Percentiles rank a stretch among this genome's conserved stretches.
These are phyloP conservation scores for Aspergillus carlsbadensis DNA, from an alignment of 495 filamentous ascomycete species.

Conservation along the genomic window DNA sequence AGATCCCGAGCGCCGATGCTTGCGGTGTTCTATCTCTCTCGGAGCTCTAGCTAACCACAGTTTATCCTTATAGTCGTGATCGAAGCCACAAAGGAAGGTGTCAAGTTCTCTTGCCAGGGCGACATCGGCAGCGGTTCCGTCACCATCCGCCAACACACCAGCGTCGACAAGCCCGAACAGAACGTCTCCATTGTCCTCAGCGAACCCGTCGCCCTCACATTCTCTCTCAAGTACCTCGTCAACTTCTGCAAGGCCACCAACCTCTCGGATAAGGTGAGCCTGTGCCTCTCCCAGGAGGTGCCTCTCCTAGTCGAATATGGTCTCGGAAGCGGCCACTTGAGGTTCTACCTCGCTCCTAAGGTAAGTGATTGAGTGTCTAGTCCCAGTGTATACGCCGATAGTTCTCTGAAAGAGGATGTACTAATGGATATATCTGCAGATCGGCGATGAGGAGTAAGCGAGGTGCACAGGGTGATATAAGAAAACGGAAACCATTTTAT, in stretches of 20 bases:
- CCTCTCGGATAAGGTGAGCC: conserved; percentile 77
- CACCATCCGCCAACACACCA: conserved; percentile 83
- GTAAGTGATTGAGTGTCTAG: conserved; percentile 43
- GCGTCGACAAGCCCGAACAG: conserved; percentile 84
- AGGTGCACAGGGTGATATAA: conserved; percentile 21
- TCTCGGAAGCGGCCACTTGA: conserved; percentile 81
- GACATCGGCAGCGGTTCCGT: conserved; percentile 96
- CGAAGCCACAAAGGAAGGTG: conserved; percentile 93
- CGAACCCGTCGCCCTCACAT: conserved; percentile 92
- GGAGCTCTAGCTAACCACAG: background rate
- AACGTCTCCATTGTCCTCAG: conserved; percentile 86
- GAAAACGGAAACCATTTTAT: conserved; percentile 24
- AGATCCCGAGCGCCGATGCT: no score
- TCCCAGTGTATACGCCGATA: conserved; percentile 11
- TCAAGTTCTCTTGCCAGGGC: conserved; percentile 91
- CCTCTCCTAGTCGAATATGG: conserved; percentile 92
- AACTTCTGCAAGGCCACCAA: conserved; percentile 99
- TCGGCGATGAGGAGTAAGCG: conserved; percentile 81
- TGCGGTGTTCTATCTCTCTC: no score
- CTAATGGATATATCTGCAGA: conserved; percentile 45
- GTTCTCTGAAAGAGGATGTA: background rate
- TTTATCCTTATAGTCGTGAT: conserved; percentile 70
- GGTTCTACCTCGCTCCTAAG: conserved; percentile 99
- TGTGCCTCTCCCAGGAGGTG: conserved; percentile 94
- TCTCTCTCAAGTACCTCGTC: conserved; percentile 98